phyloP scores from a whole-genome alignment of 2,329 filamentous ascomycete genomes.

The Nemania diffusa region DNA sequence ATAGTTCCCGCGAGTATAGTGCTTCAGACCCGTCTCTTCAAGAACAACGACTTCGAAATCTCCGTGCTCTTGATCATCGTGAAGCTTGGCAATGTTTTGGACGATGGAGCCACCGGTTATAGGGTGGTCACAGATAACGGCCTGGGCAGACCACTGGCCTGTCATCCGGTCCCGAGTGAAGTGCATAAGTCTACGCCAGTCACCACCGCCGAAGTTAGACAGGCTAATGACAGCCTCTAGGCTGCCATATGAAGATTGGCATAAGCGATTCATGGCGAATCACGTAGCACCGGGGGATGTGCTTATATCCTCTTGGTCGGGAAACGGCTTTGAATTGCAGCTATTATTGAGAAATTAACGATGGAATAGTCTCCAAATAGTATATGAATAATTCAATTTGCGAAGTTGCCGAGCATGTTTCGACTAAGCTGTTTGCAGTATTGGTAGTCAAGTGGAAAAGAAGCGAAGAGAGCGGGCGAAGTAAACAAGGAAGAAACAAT shows the following conservation, averaged over 20 bases:
- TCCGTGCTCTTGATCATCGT: slow-evolving; percentile 23
- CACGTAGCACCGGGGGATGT: not conserved
- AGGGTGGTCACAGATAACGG: slow-evolving; percentile 11
- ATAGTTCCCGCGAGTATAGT: not conserved
- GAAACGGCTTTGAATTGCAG: not conserved
- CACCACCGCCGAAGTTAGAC: slow-evolving; percentile 3
- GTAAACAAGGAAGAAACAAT: too few relatives aligned
- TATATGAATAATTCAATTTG: too few relatives aligned
- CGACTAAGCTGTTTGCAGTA: too few relatives aligned
- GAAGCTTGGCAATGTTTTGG: slow-evolving; percentile 23
- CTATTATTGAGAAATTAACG: not conserved
- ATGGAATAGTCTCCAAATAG: too few relatives aligned
- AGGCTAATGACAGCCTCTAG: slow-evolving; percentile 37
- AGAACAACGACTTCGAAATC: slow-evolving; percentile 38
- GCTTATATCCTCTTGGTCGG: not conserved
- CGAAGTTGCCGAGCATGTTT: too few relatives aligned
- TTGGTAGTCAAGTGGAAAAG: too few relatives aligned
- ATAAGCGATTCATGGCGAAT: slow-evolving; percentile 37
- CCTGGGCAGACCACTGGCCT: slow-evolving; percentile 18
- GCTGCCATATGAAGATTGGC: slow-evolving; percentile 33
- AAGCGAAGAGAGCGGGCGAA: too few relatives aligned
- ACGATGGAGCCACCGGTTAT: slow-evolving; percentile 35
- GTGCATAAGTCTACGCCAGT: slow-evolving; percentile 24
- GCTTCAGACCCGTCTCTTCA: slow-evolving; percentile 21
- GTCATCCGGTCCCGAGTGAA: slow-evolving; percentile 25